Percentiles rank a stretch among this genome's conserved stretches.
Evolutionary conservation across 2,329 filamentous ascomycete species (phyloP).

Genomic region (Trichoderma sp.): DNA sequence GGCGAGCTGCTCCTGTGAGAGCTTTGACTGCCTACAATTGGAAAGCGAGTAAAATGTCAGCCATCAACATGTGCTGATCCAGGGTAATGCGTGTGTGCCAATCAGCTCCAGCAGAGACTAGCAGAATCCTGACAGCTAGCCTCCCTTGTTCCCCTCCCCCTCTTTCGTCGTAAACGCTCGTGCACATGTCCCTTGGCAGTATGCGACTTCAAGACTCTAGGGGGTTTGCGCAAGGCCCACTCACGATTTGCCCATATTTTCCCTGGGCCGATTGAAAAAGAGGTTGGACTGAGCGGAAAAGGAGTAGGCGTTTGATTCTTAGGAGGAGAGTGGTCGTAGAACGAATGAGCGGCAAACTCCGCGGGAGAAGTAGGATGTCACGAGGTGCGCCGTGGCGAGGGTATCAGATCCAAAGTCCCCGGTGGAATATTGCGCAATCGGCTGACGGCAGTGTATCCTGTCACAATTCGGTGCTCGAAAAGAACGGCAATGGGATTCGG

Average conservation of each 20-base stretch:
- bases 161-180: neutral
- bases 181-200: neutral
- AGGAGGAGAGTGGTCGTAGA: neutral
- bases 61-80: neutral
- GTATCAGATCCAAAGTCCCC: neutral
- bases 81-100: neutral
- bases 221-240: slow-evolving; percentile 7
- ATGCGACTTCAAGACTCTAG: neutral
- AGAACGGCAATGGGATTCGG: neutral
- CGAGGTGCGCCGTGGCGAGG: slow-evolving; percentile 3
- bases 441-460: neutral
- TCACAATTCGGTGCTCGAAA: neutral
- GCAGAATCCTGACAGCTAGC: neutral
- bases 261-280: neutral
- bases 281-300: neutral
- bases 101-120: neutral
- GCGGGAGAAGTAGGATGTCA: neutral
- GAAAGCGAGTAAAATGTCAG: neutral
- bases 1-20: slow-evolving; percentile 90
- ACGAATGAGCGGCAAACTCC: neutral
- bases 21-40: slow-evolving; percentile 81
- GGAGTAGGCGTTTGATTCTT: neutral
- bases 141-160: neutral
- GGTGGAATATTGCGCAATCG: slow-evolving; percentile 2
- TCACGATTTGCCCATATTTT: slow-evolving; percentile 22